These are phyloP conservation scores for Clarireedia hainanense DNA, from an alignment of 2,329 filamentous ascomycete genomes.

Conservation along the genomic window DNA sequence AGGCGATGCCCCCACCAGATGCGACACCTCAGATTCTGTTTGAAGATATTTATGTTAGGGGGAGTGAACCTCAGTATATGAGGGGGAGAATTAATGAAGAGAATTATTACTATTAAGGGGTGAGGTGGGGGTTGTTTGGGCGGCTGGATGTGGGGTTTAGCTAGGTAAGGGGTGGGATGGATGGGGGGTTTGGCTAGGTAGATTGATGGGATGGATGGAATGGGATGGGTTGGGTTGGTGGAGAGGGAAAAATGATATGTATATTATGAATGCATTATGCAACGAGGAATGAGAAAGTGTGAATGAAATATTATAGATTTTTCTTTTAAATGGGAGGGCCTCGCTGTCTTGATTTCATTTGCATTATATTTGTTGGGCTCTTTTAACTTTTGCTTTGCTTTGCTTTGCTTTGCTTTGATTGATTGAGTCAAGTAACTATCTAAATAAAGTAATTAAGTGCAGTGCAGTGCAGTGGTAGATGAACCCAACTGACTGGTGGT, in stretches of 20 bases:
- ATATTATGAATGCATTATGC: not conserved
- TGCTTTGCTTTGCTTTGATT: too few species aligned
- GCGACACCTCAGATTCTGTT: slow-evolving; percentile 74
- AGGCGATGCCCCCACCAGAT: slow-evolving; percentile 79
- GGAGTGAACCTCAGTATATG: slow-evolving; percentile 81
- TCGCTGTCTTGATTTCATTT: too few species aligned
- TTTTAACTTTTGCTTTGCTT: too few species aligned
- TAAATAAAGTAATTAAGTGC: too few species aligned
- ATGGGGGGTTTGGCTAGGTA: not conserved
- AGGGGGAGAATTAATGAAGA: slow-evolving; percentile 84
- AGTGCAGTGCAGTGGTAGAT: too few species aligned
- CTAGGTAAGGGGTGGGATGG: not conserved
- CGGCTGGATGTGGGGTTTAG: not conserved
- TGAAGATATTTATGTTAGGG: slow-evolving; percentile 92
- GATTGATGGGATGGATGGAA: not conserved
- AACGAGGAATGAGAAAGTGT: too few species aligned
- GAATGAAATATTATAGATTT: too few species aligned
- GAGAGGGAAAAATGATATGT: not conserved
- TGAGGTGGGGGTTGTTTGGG: not conserved
- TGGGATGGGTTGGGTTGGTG: not conserved
- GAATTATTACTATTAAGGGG: slow-evolving; percentile 59
- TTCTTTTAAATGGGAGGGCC: too few species aligned
- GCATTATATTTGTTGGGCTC: too few species aligned
- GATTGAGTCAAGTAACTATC: too few species aligned
- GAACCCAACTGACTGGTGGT: too few species aligned